These are phyloP conservation scores for Alternaria alternata DNA, from an alignment of 2,329 filamentous ascomycete genomes.

Conservation along the genomic window DNA sequence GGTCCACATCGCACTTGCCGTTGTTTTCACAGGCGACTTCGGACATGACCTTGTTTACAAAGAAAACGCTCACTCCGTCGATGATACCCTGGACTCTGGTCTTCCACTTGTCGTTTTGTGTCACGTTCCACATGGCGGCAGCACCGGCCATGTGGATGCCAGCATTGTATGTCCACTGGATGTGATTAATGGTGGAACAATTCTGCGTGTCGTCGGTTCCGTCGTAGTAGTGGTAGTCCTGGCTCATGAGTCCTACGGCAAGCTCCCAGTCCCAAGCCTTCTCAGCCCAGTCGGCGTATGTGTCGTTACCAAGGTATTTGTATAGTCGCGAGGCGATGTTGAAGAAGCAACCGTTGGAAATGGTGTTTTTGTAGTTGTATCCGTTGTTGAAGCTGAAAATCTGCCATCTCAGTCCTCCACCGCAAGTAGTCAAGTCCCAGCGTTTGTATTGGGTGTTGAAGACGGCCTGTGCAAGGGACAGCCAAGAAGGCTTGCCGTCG, in stretches of 20 bases:
- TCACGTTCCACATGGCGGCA: slow-evolving; percentile 58
- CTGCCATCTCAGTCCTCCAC: slow-evolving; percentile 81
- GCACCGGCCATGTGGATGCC: slow-evolving; percentile 57
- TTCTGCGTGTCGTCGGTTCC: slow-evolving; percentile 55
- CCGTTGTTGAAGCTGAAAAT: slow-evolving; percentile 79
- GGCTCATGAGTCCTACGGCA: slow-evolving; percentile 59
- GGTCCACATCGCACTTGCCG: slow-evolving; percentile 58
- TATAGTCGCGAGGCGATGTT: slow-evolving; percentile 80
- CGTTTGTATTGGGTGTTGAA: slow-evolving; percentile 75
- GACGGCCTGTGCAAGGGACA: slow-evolving; percentile 72
- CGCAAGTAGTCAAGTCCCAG: slow-evolving; percentile 74
- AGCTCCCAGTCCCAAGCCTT: slow-evolving; percentile 67
- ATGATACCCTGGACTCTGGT: slow-evolving; percentile 45
- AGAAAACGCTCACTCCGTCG: slow-evolving; percentile 53
- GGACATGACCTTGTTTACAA: slow-evolving; percentile 55
- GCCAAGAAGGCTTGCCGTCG: slow-evolving; percentile 67
- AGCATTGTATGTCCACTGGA: slow-evolving; percentile 59
- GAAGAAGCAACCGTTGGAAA: slow-evolving; percentile 84
- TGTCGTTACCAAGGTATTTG: slow-evolving; percentile 70
- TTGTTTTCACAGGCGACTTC: slow-evolving; percentile 58
- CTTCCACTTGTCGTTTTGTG: slow-evolving; percentile 45
- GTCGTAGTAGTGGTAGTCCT: slow-evolving; percentile 56
- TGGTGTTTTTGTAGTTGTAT: slow-evolving; percentile 82
- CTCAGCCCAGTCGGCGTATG: slow-evolving; percentile 67
- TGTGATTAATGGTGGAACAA: slow-evolving; percentile 55